Conservation (phyloP, 2,329 filamentous ascomycete species). For the Chalaropsis thielavioides region DNA sequence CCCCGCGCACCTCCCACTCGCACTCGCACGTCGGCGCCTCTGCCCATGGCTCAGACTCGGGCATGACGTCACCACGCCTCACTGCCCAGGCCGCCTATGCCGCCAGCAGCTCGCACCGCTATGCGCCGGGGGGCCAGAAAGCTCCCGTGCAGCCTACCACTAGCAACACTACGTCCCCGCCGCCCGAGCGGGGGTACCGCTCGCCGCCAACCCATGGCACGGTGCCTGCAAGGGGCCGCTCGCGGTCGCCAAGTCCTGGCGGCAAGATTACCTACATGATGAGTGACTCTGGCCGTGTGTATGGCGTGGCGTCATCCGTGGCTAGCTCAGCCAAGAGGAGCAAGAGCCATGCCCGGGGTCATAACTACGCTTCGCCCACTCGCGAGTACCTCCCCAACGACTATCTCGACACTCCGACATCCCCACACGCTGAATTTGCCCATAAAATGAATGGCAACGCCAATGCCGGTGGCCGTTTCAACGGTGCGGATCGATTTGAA, state of each 20-base stretch:
- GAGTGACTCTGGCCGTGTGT: not conserved
- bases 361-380: slow-evolving; percentile 3
- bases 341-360: slow-evolving; percentile 3
- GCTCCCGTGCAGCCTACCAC: not conserved
- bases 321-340: not conserved
- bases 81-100: not conserved
- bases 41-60: not conserved
- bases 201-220: not conserved
- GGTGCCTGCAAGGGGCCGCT: not conserved
- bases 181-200: slow-evolving; percentile 3
- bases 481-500: not conserved
- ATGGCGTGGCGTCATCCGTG: not conserved
- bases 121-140: not conserved
- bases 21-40: slow-evolving; percentile 1
- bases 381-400: slow-evolving; percentile 6
- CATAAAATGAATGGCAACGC: not conserved
- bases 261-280: not conserved
- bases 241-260: slow-evolving; percentile 1
- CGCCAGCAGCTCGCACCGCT: not conserved
- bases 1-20: slow-evolving; percentile 3
- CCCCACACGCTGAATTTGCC: not conserved
- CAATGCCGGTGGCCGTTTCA: not conserved
- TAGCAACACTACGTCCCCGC: not conserved
- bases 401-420: not conserved
- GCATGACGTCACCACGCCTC: not conserved